Evolutionary conservation across 108 stramenopile species (phyloP).

Genomic region (Craspedostauros australis): DNA sequence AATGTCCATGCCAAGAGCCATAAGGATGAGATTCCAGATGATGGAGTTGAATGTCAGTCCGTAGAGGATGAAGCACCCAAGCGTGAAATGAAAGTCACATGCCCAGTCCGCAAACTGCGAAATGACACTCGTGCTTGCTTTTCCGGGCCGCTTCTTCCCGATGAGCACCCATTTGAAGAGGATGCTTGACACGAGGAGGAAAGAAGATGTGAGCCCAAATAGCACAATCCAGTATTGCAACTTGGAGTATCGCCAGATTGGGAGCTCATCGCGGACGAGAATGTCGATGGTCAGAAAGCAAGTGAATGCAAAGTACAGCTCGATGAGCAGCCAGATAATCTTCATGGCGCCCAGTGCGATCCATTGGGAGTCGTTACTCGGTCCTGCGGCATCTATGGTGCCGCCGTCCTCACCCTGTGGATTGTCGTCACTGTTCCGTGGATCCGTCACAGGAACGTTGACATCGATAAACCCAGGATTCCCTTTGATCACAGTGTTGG

Average conservation of each 20-base stretch:
- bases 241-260: constrained; percentile 4
- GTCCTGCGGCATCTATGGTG: no score
- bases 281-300: no score
- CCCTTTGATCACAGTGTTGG: background rate
- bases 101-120: constrained; percentile 4
- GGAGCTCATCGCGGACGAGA: background rate
- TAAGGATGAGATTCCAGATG: constrained; percentile 3
- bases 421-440: no score
- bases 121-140: no score
- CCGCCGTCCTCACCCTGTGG: no score
- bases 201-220: background rate
- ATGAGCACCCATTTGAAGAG: constrained; percentile 5
- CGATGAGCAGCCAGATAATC: constrained; percentile 3
- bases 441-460: no score
- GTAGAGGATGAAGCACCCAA: background rate
- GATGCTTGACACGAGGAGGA: background rate
- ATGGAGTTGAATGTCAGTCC: background rate
- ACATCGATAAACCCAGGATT: background rate
- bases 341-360: background rate
- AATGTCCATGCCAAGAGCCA: constrained; percentile 3
- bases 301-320: constrained; percentile 1
- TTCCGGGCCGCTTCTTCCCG: constrained; percentile 2
- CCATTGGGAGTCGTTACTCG: no score
- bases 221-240: background rate
- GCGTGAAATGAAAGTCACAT: background rate